These are phyloP conservation scores for Uromyces viciae-fabae DNA, from an alignment of 1,284 basidiomycete species.

Conservation along the genomic window DNA sequence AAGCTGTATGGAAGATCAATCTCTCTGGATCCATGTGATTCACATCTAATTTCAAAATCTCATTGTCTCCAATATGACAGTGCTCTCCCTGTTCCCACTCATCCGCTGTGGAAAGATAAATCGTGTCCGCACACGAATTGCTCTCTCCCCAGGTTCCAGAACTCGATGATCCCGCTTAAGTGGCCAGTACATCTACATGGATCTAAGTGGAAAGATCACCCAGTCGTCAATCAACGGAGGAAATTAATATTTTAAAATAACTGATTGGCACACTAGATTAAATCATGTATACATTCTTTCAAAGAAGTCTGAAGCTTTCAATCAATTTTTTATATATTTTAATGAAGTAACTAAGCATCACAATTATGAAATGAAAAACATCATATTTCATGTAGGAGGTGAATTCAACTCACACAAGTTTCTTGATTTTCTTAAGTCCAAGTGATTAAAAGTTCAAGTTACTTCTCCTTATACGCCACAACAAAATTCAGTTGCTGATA, in stretches of 20 bases:
- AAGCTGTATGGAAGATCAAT: too few relatives aligned
- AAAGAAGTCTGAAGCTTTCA: slow-evolving; percentile 7
- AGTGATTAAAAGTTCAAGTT: background rate
- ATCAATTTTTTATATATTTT: background rate
- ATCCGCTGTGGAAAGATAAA: too few relatives aligned
- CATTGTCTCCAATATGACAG: background rate
- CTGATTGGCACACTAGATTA: background rate
- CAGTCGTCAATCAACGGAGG: background rate
- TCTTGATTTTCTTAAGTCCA: background rate
- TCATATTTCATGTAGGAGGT: background rate
- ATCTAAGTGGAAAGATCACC: slow-evolving; percentile 3
- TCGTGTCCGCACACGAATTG: too few relatives aligned
- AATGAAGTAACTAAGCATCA: background rate
- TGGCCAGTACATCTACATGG: background rate
- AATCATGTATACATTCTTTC: background rate
- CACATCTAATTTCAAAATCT: background rate
- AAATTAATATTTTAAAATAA: slow-evolving; percentile 9
- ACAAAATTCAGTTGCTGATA: background rate
- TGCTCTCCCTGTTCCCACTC: background rate
- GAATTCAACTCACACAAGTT: too few relatives aligned
- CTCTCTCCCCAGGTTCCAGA: too few relatives aligned
- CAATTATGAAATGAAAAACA: background rate
- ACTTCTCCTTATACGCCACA: background rate
- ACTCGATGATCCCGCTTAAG: too few relatives aligned
- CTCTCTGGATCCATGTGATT: background rate